phyloP scores from a whole-genome alignment of 2,329 filamentous ascomycete species.

The Aspergillus tubingensis region DNA sequence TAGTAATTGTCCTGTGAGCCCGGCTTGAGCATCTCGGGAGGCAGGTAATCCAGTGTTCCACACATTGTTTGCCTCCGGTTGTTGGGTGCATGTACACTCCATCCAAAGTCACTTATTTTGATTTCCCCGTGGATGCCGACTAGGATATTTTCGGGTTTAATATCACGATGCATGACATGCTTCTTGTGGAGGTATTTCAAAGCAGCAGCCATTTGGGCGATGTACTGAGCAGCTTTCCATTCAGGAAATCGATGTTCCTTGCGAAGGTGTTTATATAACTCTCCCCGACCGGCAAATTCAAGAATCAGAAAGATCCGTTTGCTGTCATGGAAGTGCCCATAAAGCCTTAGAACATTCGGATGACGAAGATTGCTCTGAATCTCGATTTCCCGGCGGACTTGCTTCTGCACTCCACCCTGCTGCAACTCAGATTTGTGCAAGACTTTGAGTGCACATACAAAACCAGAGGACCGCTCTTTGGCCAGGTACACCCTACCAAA shows the following conservation, averaged over 20 bases:
- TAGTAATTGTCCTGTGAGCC: conserved; percentile 84
- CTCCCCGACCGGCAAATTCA: conserved; percentile 82
- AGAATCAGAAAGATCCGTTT: conserved; percentile 86
- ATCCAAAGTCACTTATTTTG: conserved; percentile 97
- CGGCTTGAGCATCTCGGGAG: conserved; percentile 93
- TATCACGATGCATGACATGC: conserved; percentile 95
- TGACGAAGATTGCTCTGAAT: conserved; percentile 86
- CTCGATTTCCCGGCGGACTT: conserved; percentile 83
- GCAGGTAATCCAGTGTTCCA: conserved; percentile 94
- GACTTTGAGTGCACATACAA: conserved; percentile 84
- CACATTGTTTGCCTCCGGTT: conserved; percentile 93
- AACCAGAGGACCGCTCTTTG: conserved; percentile 74
- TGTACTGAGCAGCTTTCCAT: conserved; percentile 82
- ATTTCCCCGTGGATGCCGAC: conserved; percentile 96
- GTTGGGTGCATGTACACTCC: conserved; percentile 96
- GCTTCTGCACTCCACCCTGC: conserved; percentile 80
- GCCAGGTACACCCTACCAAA: conserved; percentile 85
- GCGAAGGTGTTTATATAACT: conserved; percentile 83
- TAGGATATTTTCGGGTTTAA: conserved; percentile 97
- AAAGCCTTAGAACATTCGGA: conserved; percentile 80
- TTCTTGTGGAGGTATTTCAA: conserved; percentile 92
- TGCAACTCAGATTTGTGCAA: conserved; percentile 82
- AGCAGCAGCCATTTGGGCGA: conserved; percentile 88
- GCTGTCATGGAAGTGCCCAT: conserved; percentile 85
- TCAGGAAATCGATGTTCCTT: conserved; percentile 79